These are phyloP conservation scores for Euphorbia tirucalli DNA, from an alignment of 345 rosid genomes.

Conservation along the genomic window DNA sequence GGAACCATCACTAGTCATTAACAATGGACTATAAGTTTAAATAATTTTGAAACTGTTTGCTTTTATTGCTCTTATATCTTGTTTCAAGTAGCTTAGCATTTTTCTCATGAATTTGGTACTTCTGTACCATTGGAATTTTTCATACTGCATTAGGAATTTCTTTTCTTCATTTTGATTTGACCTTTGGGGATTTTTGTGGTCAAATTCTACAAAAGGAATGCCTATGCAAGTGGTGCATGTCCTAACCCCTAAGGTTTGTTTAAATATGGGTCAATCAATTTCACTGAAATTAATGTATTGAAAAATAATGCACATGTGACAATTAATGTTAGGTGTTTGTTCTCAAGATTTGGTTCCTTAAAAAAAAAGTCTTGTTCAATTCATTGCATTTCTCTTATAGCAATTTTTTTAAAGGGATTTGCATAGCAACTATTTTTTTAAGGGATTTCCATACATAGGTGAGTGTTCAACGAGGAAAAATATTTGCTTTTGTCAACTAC, in stretches of 20 bases:
- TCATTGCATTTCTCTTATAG: background rate
- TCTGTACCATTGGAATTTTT: background rate
- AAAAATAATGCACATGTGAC: slow-evolving; percentile 68
- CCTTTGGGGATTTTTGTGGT: slow-evolving; percentile 16
- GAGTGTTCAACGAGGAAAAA: background rate
- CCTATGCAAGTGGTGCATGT: slow-evolving; percentile 95
- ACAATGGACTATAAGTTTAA: too few species aligned
- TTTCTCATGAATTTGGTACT: background rate
- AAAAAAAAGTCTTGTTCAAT: background rate
- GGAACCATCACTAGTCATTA: too few species aligned
- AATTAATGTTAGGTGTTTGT: slow-evolving; percentile 64
- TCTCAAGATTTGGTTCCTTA: background rate
- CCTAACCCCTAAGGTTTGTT: slow-evolving; percentile 98
- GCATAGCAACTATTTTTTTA: background rate
- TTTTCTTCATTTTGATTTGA: too few species aligned
- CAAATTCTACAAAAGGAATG: slow-evolving; percentile 73
- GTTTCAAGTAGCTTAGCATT: slow-evolving; percentile 4
- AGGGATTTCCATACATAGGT: background rate
- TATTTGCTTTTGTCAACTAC: background rate
- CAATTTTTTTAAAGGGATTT: too few species aligned
- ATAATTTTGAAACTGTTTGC: too few species aligned
- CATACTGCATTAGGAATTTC: too few species aligned
- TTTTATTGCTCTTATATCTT: slow-evolving; percentile 13
- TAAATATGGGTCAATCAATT: slow-evolving; percentile 91
- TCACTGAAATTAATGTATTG: slow-evolving; percentile 76